phyloP scores from a whole-genome alignment of 495 filamentous ascomycete species.

The Evansstolkia leycettana region DNA sequence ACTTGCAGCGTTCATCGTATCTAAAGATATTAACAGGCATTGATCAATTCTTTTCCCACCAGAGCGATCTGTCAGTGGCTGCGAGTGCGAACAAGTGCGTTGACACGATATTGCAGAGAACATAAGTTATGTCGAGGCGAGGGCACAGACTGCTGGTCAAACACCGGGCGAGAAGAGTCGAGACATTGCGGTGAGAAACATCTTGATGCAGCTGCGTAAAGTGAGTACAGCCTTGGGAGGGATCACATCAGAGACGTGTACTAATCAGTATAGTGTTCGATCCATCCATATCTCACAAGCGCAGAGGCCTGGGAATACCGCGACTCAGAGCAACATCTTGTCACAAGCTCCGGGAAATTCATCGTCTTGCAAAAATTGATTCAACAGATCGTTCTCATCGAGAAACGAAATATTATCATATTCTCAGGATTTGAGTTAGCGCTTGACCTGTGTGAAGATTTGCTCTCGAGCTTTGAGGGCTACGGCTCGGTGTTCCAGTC shows the following conservation, averaged over 20 bases:
- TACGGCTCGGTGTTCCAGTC: conserved; percentile 33
- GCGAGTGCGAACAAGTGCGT: no score
- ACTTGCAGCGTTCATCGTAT: conserved; percentile 53
- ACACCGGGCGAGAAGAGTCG: no score
- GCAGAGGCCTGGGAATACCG: conserved; percentile 4
- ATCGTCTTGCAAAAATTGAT: conserved; percentile 51
- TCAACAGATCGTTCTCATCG: conserved; percentile 40
- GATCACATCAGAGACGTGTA: neutral
- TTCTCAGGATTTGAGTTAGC: conserved; percentile 51
- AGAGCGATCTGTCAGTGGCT: no score
- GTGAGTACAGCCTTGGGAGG: no score
- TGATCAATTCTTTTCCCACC: conserved; percentile 16
- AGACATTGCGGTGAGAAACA: conserved; percentile 30
- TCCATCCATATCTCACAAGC: conserved; percentile 45
- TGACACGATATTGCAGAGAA: neutral
- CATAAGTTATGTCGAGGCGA: no score
- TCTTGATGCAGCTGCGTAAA: conserved; percentile 53
- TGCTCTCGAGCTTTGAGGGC: conserved; percentile 37
- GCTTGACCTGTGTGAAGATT: conserved; percentile 47
- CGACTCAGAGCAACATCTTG: conserved; percentile 28
- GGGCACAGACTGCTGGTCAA: no score
- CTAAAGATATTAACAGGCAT: conserved; percentile 44
- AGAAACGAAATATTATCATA: conserved; percentile 48
- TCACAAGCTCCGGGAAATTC: conserved; percentile 50
- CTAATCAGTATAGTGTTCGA: conserved; percentile 32